Conservation (phyloP, 179 eudicot genomes). For the Beta corolliflora region DNA sequence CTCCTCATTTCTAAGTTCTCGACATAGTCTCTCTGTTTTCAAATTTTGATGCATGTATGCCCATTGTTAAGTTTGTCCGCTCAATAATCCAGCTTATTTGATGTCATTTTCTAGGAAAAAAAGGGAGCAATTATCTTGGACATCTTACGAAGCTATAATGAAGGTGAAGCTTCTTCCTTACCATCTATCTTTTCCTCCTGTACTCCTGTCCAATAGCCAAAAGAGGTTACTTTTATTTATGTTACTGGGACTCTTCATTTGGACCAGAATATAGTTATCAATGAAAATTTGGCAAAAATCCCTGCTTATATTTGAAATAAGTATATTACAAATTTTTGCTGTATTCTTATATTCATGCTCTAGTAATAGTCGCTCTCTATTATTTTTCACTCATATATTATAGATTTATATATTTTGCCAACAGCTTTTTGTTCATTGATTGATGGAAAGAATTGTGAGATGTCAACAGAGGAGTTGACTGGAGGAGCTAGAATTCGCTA, state of each 20-base stretch:
- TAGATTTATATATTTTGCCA: not conserved
- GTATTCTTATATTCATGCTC: not conserved
- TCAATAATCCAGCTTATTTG: not conserved
- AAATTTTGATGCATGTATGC: not conserved
- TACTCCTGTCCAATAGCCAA: not conserved
- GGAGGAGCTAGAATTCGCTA: constrained; percentile 88
- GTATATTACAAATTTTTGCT: not conserved
- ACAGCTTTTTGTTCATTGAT: constrained; percentile 37
- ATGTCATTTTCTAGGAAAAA: not conserved
- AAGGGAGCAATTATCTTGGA: not conserved
- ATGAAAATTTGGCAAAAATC: not conserved
- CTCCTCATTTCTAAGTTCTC: not conserved
- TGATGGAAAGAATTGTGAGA: constrained; percentile 46
- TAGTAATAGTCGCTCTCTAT: not conserved
- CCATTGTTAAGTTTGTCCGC: not conserved
- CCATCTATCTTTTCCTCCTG: not conserved
- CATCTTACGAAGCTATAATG: constrained; percentile 17
- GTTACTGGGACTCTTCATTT: not conserved
- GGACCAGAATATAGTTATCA: not conserved
- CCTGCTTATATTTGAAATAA: not conserved
- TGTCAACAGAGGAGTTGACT: constrained; percentile 78
- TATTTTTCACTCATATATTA: not conserved
- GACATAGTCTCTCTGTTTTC: too few relatives aligned
- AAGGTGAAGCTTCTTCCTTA: constrained; percentile 5
- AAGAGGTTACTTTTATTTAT: not conserved